Conservation (phyloP, 2,329 filamentous ascomycete species). For the Penicillium sp. region DNA sequence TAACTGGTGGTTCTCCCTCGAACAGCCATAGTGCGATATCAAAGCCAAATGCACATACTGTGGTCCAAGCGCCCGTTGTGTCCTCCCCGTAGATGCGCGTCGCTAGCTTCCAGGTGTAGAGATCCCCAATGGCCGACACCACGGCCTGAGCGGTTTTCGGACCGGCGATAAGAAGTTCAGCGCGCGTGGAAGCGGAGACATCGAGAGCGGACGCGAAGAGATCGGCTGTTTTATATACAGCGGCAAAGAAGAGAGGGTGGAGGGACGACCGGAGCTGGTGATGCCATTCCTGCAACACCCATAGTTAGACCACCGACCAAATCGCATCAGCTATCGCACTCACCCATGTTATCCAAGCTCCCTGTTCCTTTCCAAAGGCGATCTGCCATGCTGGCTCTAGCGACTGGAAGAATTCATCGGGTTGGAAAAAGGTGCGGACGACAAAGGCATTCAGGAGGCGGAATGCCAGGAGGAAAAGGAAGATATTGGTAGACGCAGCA, state of each 20-base stretch:
- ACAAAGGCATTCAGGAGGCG: constrained; percentile 74
- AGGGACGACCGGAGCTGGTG: constrained; percentile 81
- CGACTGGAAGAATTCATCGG: constrained; percentile 95
- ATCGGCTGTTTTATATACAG: constrained; percentile 61
- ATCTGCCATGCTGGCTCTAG: constrained; percentile 90
- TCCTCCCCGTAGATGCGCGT: constrained; percentile 64
- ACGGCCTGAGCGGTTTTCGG: constrained; percentile 72
- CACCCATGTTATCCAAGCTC: constrained; percentile 96
- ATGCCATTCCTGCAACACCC: constrained; percentile 71
- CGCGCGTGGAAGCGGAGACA: constrained; percentile 51
- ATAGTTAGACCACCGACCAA: neutral
- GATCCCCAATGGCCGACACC: constrained; percentile 73
- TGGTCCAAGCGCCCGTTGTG: constrained; percentile 57
- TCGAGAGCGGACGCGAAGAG: constrained; percentile 51
- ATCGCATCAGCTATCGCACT: constrained; percentile 25
- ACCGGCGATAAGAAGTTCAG: constrained; percentile 62
- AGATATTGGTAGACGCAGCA: constrained; percentile 18
- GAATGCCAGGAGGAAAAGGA: constrained; percentile 53
- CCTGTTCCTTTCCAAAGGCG: constrained; percentile 68
- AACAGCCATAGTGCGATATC: neutral
- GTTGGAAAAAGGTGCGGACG: constrained; percentile 89
- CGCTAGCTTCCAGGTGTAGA: constrained; percentile 80
- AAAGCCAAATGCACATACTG: constrained; percentile 51
- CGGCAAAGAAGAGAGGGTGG: constrained; percentile 81
- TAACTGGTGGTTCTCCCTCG: constrained; percentile 7